Evolutionary conservation across 352 stramenopile species (phyloP).

Genomic region (Globisporangium cystogenes): DNA sequence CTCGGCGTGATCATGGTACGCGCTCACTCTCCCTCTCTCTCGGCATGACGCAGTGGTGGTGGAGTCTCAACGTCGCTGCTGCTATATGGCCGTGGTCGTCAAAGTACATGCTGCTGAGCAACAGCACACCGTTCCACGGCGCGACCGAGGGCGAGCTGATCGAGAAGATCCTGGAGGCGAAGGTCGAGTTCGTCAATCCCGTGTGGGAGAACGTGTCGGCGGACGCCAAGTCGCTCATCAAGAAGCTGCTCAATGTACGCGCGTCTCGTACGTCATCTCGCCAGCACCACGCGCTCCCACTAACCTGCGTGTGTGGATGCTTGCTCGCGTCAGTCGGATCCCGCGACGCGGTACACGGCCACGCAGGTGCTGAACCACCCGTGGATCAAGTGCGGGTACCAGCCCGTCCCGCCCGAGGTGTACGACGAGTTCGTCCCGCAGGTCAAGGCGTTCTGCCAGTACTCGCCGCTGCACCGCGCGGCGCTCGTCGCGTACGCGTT

Average conservation of each 20-base stretch:
- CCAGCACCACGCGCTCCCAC: no score
- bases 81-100: neutral
- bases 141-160: slow-evolving; percentile 66
- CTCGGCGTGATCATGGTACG: slow-evolving; percentile 77
- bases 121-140: slow-evolving; percentile 63
- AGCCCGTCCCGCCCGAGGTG: slow-evolving; percentile 30
- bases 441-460: slow-evolving; percentile 62
- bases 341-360: slow-evolving; percentile 47
- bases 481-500: slow-evolving; percentile 69
- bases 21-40: neutral
- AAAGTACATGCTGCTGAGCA: slow-evolving; percentile 82
- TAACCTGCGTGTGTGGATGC: no score
- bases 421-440: slow-evolving; percentile 62
- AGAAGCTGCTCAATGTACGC: slow-evolving; percentile 64
- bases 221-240: slow-evolving; percentile 67
- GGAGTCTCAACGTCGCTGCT: neutral
- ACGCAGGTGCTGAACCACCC: slow-evolving; percentile 58
- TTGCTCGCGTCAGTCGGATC: slow-evolving; percentile 24
- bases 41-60: neutral
- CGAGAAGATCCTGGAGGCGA: slow-evolving; percentile 66
- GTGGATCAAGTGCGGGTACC: slow-evolving; percentile 61
- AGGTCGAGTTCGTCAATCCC: slow-evolving; percentile 42
- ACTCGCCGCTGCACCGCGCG: slow-evolving; percentile 50
- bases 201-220: slow-evolving; percentile 52
- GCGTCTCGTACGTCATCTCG: neutral